These are phyloP conservation scores for Blastomyces emzantsi DNA, from an alignment of 2,329 filamentous ascomycete genomes.

Conservation along the genomic window DNA sequence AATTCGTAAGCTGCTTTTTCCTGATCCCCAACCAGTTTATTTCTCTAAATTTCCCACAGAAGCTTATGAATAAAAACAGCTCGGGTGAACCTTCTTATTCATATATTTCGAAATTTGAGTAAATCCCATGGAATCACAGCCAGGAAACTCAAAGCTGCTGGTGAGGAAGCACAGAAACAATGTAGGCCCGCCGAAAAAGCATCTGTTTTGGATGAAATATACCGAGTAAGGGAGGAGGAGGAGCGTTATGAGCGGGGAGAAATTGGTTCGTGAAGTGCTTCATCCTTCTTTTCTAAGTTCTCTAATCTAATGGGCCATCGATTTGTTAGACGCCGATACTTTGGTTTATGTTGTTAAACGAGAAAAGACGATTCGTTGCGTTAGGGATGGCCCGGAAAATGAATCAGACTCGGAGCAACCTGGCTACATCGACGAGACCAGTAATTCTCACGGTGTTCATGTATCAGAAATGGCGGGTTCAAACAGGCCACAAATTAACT, in stretches of 20 bases:
- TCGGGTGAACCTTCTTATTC: conserved; percentile 31
- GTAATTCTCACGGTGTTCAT: no score
- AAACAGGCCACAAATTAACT: not conserved
- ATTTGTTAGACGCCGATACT: conserved; percentile 25
- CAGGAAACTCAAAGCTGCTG: conserved; percentile 34
- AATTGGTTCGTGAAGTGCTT: conserved; percentile 27
- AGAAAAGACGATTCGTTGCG: conserved; percentile 26
- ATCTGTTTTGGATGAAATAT: conserved; percentile 35
- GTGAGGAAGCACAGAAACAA: conserved; percentile 31
- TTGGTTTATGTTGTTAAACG: conserved; percentile 33
- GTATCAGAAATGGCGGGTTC: not conserved
- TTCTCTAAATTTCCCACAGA: not conserved
- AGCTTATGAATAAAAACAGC: conserved; percentile 18
- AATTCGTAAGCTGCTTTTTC: conserved; percentile 31
- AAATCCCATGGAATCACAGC: conserved; percentile 27
- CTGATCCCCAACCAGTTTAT: not conserved
- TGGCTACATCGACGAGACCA: not conserved
- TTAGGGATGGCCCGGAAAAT: conserved; percentile 22
- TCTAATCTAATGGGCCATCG: not conserved
- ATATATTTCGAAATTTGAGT: conserved; percentile 34
- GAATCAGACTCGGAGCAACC: not conserved
- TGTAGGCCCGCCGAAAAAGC: conserved; percentile 29
- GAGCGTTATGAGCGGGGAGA: conserved; percentile 35
- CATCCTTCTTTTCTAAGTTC: not conserved
- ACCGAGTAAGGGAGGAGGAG: conserved; percentile 33